phyloP scores from a whole-genome alignment of 768 basidiomycete species.

The Peribolospora kevripleyi region DNA sequence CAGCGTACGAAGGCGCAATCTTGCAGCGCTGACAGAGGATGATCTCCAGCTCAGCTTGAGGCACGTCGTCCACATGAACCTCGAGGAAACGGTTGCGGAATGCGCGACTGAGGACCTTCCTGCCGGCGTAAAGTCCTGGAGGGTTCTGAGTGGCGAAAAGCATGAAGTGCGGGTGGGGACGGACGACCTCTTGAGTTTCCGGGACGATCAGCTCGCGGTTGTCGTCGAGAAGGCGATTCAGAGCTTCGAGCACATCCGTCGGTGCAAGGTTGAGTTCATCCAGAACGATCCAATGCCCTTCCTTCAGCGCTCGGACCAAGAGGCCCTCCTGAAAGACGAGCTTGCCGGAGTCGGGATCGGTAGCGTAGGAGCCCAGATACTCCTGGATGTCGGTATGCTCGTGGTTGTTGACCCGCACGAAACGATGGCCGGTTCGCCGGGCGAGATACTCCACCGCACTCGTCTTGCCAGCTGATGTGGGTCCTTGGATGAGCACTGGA shows the following conservation, averaged over 20 bases:
- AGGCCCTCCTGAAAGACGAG: constrained; percentile 84
- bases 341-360: constrained; percentile 77
- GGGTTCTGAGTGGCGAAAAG: constrained; percentile 97
- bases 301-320: constrained; percentile 66
- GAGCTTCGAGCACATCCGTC: constrained; percentile 87
- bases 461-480: constrained; percentile 92
- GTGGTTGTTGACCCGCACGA: constrained; percentile 97
- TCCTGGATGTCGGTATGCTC: constrained; percentile 99
- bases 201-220: constrained; percentile 88
- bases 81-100: constrained; percentile 95
- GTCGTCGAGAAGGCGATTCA: constrained; percentile 88
- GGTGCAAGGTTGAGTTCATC: constrained; percentile 95
- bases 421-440: constrained; percentile 70
- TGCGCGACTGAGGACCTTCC: constrained; percentile 81
- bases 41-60: constrained; percentile 71
- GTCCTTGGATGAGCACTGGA: constrained; percentile 90
- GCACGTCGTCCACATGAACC: constrained; percentile 91
- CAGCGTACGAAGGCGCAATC: constrained; percentile 82
- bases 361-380: constrained; percentile 87
- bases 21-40: constrained; percentile 79
- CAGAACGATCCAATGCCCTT: constrained; percentile 91
- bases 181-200: constrained; percentile 82
- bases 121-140: constrained; percentile 77
- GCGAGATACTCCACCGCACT: constrained; percentile 91
- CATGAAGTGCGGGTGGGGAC: constrained; percentile 87